Evolutionary conservation across 2,329 filamentous ascomycete species (phyloP), one percentile per base, ranked within the genome.

Genomic region (Talaromyces atroroseus): DNA sequence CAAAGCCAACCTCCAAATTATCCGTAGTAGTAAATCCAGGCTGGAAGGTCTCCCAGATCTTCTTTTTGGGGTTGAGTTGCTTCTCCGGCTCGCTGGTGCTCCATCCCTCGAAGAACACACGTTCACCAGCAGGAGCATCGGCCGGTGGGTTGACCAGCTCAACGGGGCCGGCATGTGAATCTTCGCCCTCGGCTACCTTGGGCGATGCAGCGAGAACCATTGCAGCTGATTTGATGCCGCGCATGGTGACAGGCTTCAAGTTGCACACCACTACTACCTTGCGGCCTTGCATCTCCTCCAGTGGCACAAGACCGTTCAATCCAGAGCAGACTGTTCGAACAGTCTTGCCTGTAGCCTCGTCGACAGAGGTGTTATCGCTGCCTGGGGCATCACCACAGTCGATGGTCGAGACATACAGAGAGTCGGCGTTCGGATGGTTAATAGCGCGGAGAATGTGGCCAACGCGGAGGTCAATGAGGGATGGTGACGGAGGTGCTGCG

Each of bases 201-300:
- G 92, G 94, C 18, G 90, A 96, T 2, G 94, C 94, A 10, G 94
- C 94, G 40, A 99, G 83, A 16, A 99, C 94, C 94, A 99, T 97
- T 68, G 92, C 87, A 54, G 76, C 80, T 32, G 82, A 88, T 71
- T 88, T 88, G 71, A 90, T 82, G 63, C 94, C 94, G 62, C 94
- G 89, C 94, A 99, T 99, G 74, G 95, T 99, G 73, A 97, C 94
- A 51, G 94, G 94, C 82, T 99, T 99, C 64, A 99, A 83, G 76
- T 99, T 99, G 81, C 90, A 95, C 21, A 99, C 92, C 1, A 94
- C 89, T 32, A 99, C 83, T 59, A 99, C 90, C 78, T 95, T 95
- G 72, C 94, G 90, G 68, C 86, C 86, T 74, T 99, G 94, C 94
- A 99, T 96, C 74, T 96, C 90, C 73, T 90, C 90, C 48, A 99